Conservation (phyloP, 108 stramenopile genomes). For the Discostella stelligeroides region DNA sequence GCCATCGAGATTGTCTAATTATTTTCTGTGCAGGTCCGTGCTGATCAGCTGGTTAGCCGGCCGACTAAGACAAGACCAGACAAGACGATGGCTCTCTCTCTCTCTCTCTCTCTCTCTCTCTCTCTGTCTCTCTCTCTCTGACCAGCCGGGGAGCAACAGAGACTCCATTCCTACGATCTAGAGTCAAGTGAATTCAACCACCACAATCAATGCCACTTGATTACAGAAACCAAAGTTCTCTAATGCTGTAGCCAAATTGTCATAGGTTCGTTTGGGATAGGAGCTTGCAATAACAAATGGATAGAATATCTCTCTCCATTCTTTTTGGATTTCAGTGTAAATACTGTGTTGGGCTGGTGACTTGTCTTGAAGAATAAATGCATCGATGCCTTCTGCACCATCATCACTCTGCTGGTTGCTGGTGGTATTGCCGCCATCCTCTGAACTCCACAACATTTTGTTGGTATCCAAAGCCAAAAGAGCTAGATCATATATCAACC, state of each 20-base stretch:
- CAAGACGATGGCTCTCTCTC: neutral
- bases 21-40: too few species aligned
- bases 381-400: neutral
- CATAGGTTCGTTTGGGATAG: constrained; percentile 21
- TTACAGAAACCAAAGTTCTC: constrained; percentile 21
- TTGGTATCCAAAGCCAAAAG: constrained; percentile 25
- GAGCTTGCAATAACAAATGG: constrained; percentile 23
- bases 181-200: constrained; percentile 22
- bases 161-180: neutral
- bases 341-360: neutral
- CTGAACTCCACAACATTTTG: constrained; percentile 12
- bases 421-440: neutral
- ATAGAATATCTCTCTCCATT: constrained; percentile 31
- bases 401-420: too few species aligned
- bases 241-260: constrained; percentile 23
- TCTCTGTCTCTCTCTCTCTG: neutral
- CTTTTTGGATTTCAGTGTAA: constrained; percentile 9
- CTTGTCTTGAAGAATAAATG: neutral
- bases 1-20: too few species aligned
- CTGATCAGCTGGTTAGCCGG: too few species aligned
- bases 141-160: too few species aligned
- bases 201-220: constrained; percentile 24
- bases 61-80: too few species aligned
- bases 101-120: neutral
- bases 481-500: constrained; percentile 43